Base-by-base conservation (phyloP, 371 early-diverging fungal species). In the Mucor piriformis region DNA sequence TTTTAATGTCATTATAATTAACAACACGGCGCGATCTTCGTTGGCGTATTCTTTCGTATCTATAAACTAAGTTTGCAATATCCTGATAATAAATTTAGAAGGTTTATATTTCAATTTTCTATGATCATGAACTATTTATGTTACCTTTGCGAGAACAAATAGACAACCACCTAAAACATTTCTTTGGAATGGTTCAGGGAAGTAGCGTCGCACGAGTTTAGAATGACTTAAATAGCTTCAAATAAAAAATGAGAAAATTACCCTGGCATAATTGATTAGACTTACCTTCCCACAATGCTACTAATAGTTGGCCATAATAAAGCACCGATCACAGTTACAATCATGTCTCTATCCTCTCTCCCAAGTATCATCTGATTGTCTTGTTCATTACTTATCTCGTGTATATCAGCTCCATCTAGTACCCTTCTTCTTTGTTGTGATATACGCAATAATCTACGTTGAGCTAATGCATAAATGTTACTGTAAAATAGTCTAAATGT, bases 181-280 rank as follows among this genome's bases (percentile, higher is more conserved):
- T 27, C 84, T 74, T 48, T 82, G 77, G 58, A 83, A 80, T 38
- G 73, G 66, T 35, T 80, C 79, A 0, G 82, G 82, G 23, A 83
- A 67, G 18, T 73, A 53, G 6, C 67, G 65, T 54, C 72, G 60
- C 18, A 82, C 52, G 32, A 69, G 61, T 33, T 72, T 57, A 18
- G 79, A 69, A 21, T 74, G 67, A 12, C 69, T 65, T 12, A 82
- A 50, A 32, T 76, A 71, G 47, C 79, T 83, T 57, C 23, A 10
- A 12, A 24, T 50, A 38, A 23, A 21, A 56, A 40, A 20, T 46
- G 29, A 38, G 25, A 8, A 43, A n/a, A 4, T 25, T 8, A 47
- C 35, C 25, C 23, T 42, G 21, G 43, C 18, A 11, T 47, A 21
- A 44, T n/a, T 6, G 16, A 16, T 32, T 49, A 21, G 20, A 40